Evolutionary conservation across 2,329 filamentous ascomycete genomes (phyloP).

Genomic region (Tolypocladium album): DNA sequence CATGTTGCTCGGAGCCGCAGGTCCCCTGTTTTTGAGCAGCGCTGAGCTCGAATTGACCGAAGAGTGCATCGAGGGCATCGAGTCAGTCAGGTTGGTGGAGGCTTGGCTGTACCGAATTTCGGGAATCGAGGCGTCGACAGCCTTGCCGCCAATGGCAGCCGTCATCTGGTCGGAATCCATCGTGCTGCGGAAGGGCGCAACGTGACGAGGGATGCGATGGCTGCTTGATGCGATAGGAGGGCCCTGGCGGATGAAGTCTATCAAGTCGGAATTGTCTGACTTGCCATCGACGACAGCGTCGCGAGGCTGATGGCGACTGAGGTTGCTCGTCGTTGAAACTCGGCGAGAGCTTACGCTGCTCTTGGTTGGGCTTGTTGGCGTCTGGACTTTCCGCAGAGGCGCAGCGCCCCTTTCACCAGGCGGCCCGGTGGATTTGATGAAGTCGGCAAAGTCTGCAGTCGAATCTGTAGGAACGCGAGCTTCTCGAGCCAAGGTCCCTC

Average conservation of each 20-base stretch:
- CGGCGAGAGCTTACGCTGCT: slow-evolving; percentile 27
- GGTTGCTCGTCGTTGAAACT: slow-evolving; percentile 26
- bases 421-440: slow-evolving; percentile 78
- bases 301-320: slow-evolving; percentile 56
- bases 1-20: slow-evolving; percentile 18
- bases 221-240: slow-evolving; percentile 51
- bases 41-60: slow-evolving; percentile 67
- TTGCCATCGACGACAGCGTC: slow-evolving; percentile 53
- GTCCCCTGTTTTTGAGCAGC: slow-evolving; percentile 39
- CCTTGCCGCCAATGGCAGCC: slow-evolving; percentile 40
- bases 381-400: slow-evolving; percentile 22
- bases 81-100: slow-evolving; percentile 48
- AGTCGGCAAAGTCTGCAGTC: slow-evolving; percentile 75
- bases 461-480: slow-evolving; percentile 62
- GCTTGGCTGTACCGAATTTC: slow-evolving; percentile 45
- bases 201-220: slow-evolving; percentile 68
- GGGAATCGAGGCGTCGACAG: slow-evolving; percentile 46
- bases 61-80: slow-evolving; percentile 46
- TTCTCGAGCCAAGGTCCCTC: slow-evolving; percentile 48
- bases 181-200: slow-evolving; percentile 75
- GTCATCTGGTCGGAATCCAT: slow-evolving; percentile 76
- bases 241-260: slow-evolving; percentile 89
- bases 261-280: slow-evolving; percentile 72
- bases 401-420: slow-evolving; percentile 28
- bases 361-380: slow-evolving; percentile 19